These are phyloP conservation scores for Discostella pseudostelligera DNA, from an alignment of 108 stramenopile genomes.

Conservation along the genomic window DNA sequence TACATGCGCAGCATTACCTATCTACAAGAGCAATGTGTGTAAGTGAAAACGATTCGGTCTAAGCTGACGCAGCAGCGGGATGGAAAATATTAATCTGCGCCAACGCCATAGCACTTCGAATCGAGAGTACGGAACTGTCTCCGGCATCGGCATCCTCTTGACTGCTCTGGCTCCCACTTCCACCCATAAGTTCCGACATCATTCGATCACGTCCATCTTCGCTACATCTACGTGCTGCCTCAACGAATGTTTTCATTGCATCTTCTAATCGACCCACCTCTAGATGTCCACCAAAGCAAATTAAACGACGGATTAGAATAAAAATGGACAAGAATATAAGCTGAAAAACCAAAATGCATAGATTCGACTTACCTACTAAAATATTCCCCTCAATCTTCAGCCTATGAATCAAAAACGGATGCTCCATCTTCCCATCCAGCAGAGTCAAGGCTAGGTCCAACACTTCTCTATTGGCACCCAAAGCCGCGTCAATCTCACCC, in stretches of 20 bases:
- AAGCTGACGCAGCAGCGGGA: constrained; percentile 38
- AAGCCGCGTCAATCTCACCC: constrained; percentile 46
- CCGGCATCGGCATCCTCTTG: constrained; percentile 49
- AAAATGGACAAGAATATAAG: too few relatives aligned
- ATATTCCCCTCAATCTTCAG: constrained; percentile 45
- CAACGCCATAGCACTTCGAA: constrained; percentile 39
- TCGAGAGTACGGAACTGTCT: constrained; percentile 44
- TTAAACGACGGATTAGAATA: too few relatives aligned
- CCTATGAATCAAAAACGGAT: constrained; percentile 48
- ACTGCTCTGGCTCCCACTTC: constrained; percentile 16
- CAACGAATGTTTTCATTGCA: constrained; percentile 46
- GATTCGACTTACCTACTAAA: constrained; percentile 2
- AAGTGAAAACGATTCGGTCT: background rate
- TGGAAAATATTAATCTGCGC: constrained; percentile 34
- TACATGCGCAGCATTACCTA: too few relatives aligned
- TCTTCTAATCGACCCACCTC: constrained; percentile 48
- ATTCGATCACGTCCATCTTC: constrained; percentile 38
- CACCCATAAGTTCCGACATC: constrained; percentile 38
- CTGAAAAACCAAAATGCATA: too few relatives aligned
- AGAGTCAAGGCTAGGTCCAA: constrained; percentile 22
- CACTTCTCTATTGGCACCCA: constrained; percentile 40
- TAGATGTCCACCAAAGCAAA: too few relatives aligned
- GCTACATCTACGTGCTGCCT: constrained; percentile 44
- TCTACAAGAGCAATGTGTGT: too few relatives aligned
- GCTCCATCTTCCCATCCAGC: constrained; percentile 34